These are phyloP conservation scores for Asterophora parasitica DNA, from an alignment of 768 basidiomycete genomes.

Conservation along the genomic window DNA sequence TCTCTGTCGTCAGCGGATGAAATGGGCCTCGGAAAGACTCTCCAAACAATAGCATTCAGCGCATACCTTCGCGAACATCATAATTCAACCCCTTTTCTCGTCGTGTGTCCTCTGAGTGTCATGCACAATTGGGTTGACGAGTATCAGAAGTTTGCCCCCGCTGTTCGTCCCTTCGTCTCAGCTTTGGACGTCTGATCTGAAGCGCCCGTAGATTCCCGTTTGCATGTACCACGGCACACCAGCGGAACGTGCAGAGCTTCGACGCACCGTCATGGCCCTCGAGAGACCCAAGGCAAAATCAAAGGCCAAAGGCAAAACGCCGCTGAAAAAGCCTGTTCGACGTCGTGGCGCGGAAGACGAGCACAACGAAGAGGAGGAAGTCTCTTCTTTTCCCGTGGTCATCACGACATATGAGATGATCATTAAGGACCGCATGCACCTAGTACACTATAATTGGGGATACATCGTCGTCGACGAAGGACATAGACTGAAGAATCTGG, in stretches of 20 bases:
- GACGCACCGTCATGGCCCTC: constrained; percentile 52
- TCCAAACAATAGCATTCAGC: constrained; percentile 93
- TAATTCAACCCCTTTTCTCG: constrained; percentile 70
- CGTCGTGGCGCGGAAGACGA: no score
- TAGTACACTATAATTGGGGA: constrained; percentile 65
- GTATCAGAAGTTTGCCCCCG: constrained; percentile 78
- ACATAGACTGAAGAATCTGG: constrained; percentile 91
- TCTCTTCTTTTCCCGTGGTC: constrained; percentile 62
- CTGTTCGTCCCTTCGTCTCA: constrained; percentile 36
- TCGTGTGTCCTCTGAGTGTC: constrained; percentile 93
- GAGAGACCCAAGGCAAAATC: constrained; percentile 2
- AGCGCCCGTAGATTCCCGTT: constrained; percentile 63
- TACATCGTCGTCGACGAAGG: constrained; percentile 98
- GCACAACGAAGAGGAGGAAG: constrained; percentile 15
- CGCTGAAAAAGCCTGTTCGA: constrained; percentile 12
- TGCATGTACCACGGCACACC: constrained; percentile 89
- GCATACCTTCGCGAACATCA: constrained; percentile 79
- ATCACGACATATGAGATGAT: constrained; percentile 93
- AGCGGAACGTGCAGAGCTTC: constrained; percentile 73
- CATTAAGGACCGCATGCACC: constrained; percentile 71
- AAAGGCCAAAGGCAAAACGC: constrained; percentile 18
- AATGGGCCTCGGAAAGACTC: constrained; percentile 94
- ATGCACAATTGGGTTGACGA: constrained; percentile 89
- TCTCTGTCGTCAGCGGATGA: constrained; percentile 66
- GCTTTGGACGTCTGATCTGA: constrained; percentile 1